Percentiles rank a stretch among this genome's conserved stretches.
These are phyloP conservation scores for Vigna nakashimae DNA, from an alignment of 306 rosid genomes.

Conservation along the genomic window DNA sequence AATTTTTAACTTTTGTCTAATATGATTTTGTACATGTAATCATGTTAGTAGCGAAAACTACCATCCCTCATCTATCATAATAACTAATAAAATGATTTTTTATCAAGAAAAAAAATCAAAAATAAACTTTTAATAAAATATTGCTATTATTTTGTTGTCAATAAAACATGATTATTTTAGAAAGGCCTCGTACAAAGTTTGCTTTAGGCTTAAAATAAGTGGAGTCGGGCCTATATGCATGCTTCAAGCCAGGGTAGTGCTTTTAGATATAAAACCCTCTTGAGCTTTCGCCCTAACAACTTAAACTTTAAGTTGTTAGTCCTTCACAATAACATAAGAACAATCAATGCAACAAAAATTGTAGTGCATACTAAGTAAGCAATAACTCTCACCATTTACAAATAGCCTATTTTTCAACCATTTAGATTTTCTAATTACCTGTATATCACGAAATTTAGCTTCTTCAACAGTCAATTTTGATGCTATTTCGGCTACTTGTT, in stretches of 20 bases:
- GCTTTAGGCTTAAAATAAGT: background rate
- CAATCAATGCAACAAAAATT: background rate
- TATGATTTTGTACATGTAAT: too few species aligned
- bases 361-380: conserved; percentile 35
- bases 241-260: conserved; percentile 5
- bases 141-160: background rate
- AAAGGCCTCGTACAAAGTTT: background rate
- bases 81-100: too few species aligned
- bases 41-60: background rate
- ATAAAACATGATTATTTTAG: background rate
- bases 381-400: conserved; percentile 12
- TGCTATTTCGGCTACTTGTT: conserved; percentile 91
- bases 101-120: background rate
- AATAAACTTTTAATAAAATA: too few species aligned
- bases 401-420: conserved; percentile 36
- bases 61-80: background rate
- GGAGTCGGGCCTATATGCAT: background rate
- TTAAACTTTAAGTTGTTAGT: conserved; percentile 15
- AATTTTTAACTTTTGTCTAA: too few species aligned
- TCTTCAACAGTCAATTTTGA: conserved; percentile 91
- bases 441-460: conserved; percentile 87
- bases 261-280: conserved; percentile 18
- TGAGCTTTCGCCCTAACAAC: background rate
- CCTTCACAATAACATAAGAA: conserved; percentile 8
- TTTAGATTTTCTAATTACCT: conserved; percentile 60